Conservation (phyloP, 2,329 filamentous ascomycete species). For the Scytalidium lignicola region DNA sequence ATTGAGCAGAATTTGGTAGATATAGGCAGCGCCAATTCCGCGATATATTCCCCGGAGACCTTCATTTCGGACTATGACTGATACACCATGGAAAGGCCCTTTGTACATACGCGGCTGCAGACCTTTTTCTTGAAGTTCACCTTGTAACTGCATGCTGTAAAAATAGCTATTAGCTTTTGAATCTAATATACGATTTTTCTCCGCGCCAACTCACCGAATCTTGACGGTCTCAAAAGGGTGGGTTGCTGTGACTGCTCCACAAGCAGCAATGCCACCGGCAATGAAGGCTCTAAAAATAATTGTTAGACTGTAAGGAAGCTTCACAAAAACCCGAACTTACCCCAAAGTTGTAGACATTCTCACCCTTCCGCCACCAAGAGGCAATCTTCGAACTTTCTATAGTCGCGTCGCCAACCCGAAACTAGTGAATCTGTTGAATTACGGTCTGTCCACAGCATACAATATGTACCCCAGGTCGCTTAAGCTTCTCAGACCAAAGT, state of each 20-base stretch:
- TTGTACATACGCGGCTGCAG: constrained; percentile 84
- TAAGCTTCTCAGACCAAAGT: no score
- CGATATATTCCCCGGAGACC: constrained; percentile 80
- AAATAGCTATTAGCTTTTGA: neutral
- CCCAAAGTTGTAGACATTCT: constrained; percentile 50
- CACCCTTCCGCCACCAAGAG: constrained; percentile 16
- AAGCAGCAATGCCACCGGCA: constrained; percentile 92
- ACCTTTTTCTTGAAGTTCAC: constrained; percentile 83
- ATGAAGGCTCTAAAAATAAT: constrained; percentile 67
- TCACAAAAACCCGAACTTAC: constrained; percentile 25
- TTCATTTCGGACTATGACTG: constrained; percentile 87
- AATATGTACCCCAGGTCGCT: no score
- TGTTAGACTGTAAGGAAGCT: constrained; percentile 14
- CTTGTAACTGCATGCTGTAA: constrained; percentile 83
- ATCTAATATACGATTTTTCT: neutral
- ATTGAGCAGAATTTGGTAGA: constrained; percentile 95
- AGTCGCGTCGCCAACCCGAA: neutral
- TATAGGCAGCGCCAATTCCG: constrained; percentile 85
- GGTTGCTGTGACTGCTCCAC: constrained; percentile 93
- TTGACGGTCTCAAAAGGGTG: constrained; percentile 99
- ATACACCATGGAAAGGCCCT: constrained; percentile 85
- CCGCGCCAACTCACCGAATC: constrained; percentile 64
- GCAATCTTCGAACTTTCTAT: neutral
- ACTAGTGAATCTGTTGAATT: neutral
- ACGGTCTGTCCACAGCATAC: no score